Percentiles rank a stretch among this genome's conserved stretches.
These are phyloP conservation scores for Miamiensis avidus DNA, from an alignment of 169 alveolate species.

Conservation along the genomic window DNA sequence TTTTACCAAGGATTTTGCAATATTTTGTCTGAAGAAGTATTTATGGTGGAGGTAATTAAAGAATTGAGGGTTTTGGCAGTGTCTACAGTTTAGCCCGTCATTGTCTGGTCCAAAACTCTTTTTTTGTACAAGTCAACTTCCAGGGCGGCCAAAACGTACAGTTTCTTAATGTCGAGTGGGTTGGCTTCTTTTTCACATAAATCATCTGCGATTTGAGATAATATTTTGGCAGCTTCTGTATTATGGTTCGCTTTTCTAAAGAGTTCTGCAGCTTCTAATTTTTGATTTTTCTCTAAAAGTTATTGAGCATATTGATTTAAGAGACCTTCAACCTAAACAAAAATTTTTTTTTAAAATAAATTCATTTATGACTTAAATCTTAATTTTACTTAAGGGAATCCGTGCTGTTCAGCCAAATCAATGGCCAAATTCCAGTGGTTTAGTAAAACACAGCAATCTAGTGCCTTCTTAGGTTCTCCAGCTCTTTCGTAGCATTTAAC, in stretches of 20 bases:
- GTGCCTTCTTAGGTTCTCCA: conserved; percentile 88
- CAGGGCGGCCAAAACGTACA: conserved; percentile 91
- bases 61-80: conserved; percentile 79
- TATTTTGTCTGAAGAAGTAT: conserved; percentile 81
- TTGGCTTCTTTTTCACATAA: conserved; percentile 73
- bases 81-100: conserved; percentile 77
- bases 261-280: conserved; percentile 88
- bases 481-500: conserved; percentile 83
- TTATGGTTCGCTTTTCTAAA: conserved; percentile 89
- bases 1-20: conserved; percentile 87
- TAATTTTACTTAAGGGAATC: not conserved
- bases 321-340: conserved; percentile 88
- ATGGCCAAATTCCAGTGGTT: conserved; percentile 93
- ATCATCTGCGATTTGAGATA: conserved; percentile 78
- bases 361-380: too few species aligned
- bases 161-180: conserved; percentile 83
- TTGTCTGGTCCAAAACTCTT: conserved; percentile 82
- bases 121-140: conserved; percentile 88
- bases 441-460: conserved; percentile 89
- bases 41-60: conserved; percentile 82
- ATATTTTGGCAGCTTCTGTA: conserved; percentile 88
- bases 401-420: conserved; percentile 87
- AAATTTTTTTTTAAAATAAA: conserved; percentile 32
- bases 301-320: conserved; percentile 82
- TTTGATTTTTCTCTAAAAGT: conserved; percentile 72